Evolutionary conservation across 306 rosid species (phyloP).

Genomic region (Ziziphus jujuba): DNA sequence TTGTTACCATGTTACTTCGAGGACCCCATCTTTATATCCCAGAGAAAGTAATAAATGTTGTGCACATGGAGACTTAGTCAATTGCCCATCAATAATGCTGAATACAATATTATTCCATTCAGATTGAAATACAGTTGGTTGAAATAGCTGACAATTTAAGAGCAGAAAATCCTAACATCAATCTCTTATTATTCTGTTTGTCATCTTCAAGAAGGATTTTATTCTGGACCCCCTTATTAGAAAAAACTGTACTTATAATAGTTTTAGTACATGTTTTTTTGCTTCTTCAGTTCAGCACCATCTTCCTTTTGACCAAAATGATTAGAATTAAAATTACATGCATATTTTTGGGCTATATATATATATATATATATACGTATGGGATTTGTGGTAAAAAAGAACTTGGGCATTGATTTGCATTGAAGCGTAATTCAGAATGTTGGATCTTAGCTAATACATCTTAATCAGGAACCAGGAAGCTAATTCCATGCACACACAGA

Average conservation of each 20-base stretch:
- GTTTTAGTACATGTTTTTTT: neutral
- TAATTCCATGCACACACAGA: neutral
- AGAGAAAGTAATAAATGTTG: neutral
- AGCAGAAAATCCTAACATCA: neutral
- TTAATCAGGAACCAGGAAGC: too few species aligned
- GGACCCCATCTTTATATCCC: neutral
- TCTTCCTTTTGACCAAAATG: constrained; percentile 14
- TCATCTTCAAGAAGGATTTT: constrained; percentile 23
- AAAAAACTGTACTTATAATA: neutral
- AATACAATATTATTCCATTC: neutral
- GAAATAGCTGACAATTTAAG: constrained; percentile 11
- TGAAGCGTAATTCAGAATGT: too few species aligned
- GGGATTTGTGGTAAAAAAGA: too few species aligned
- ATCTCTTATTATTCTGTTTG: constrained; percentile 8
- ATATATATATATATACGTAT: too few species aligned
- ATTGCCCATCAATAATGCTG: neutral
- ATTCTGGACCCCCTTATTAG: neutral
- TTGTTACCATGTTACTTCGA: constrained; percentile 7
- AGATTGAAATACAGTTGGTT: neutral
- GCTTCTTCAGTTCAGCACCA: neutral
- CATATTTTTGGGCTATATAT: too few species aligned
- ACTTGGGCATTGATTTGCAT: too few species aligned
- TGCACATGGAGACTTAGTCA: constrained; percentile 16
- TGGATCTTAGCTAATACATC: too few species aligned
- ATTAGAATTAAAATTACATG: too few species aligned